Evolutionary conservation across 1,284 basidiomycete species (phyloP).

Genomic region (Ustilago nuda): DNA sequence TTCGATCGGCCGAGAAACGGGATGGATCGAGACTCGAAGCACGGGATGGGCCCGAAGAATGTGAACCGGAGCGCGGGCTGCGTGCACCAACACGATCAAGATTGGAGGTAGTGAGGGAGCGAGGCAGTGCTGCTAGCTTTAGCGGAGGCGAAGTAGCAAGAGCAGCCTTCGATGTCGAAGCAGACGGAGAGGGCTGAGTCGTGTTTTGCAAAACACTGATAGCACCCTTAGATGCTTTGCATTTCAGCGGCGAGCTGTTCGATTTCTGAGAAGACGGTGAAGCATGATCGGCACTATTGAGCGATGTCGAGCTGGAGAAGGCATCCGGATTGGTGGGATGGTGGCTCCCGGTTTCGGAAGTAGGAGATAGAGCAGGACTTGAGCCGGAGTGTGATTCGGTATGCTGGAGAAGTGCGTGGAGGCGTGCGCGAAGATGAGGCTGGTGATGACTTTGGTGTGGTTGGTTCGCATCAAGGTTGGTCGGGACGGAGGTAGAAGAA

Average conservation of each 20-base stretch:
- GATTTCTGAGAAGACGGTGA: conserved; percentile 11
- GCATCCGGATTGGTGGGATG: conserved; percentile 13
- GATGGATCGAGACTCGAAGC: conserved; percentile 42
- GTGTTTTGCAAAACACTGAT: conserved; percentile 21
- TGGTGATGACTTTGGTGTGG: conserved; percentile 15
- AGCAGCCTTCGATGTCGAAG: conserved; percentile 1
- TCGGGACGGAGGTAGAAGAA: conserved; percentile 11
- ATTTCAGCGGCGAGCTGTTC: background rate
- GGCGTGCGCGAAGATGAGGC: conserved; percentile 29
- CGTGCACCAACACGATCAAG: conserved; percentile 10
- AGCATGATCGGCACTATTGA: conserved; percentile 16
- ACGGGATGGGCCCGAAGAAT: conserved; percentile 24
- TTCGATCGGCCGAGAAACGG: conserved; percentile 12
- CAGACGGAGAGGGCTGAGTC: background rate
- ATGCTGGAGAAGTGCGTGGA: conserved; percentile 41
- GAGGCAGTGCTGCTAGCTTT: conserved; percentile 27
- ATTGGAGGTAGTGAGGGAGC: conserved; percentile 26
- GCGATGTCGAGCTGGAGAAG: conserved; percentile 29
- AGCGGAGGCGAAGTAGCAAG: conserved; percentile 20
- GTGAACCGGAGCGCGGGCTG: conserved; percentile 8
- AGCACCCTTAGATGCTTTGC: conserved; percentile 26
- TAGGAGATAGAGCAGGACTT: conserved; percentile 31
- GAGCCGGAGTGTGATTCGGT: conserved; percentile 27
- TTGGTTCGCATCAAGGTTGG: background rate
- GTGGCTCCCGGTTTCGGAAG: conserved; percentile 30